Evolutionary conservation across 495 filamentous ascomycete species (phyloP), one percentile per base, ranked within the genome.

Genomic region (Jackrogersella multiformis): DNA sequence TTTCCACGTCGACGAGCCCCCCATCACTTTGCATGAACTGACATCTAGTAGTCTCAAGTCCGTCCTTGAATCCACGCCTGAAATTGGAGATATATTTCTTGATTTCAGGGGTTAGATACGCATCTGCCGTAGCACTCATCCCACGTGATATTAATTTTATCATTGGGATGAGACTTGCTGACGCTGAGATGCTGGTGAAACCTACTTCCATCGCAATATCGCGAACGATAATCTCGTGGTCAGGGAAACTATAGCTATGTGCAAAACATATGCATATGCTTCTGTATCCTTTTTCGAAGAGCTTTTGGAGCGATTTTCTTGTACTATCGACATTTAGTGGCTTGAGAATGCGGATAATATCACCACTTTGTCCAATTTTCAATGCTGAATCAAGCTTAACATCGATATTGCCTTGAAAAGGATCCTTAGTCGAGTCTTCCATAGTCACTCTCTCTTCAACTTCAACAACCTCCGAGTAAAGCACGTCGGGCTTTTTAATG

Each of bases 361-460:
- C 72, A 56, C 61, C 66, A 32, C 54, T 68, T 30, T 51, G 48
- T 16, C 67, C 68, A 3, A 35, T 38, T 42, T 35, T 62, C 42
- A 71, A 64, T 41, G 64, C 56, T 28, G 51, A 42, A 44, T 58
- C 39, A 18, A 57, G 56, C 15, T 49, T 28, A 41, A 54, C 35
- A 21, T 69, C 56, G 23, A 70, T 64, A 23, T 13, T 34, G 36
- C 36, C 21, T 48, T 48, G 53, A 23, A 58, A 36, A 20, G 69
- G 54, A 56, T 77, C 68, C 35, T 76, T 72, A n/a, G 69, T 63
- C 23, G 67, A 76, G 13, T 67, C 73, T 56, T 77, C 68, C 16
- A 71, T 63, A 2, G 95, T 97, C 1, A 95, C 89, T 20, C 92
- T 80, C 80, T 95, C 92, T 35, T 90, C 85, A 36, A 95, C 82